phyloP scores from a whole-genome alignment of 73 alveolate species.

The Durusdinium trenchii region DNA sequence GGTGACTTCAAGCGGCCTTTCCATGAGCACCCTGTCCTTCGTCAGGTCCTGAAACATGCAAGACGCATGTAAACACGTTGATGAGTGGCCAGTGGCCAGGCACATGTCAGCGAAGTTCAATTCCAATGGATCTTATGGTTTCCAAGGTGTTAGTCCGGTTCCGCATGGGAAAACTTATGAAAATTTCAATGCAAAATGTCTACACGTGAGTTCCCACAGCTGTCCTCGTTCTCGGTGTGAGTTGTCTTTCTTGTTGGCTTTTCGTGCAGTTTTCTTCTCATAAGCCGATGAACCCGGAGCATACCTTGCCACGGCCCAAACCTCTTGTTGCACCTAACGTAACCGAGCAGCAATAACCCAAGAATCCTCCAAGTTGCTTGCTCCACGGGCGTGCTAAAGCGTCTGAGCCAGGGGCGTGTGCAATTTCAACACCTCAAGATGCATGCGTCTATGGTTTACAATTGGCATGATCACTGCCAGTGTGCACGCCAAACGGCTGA shows the following conservation, averaged over 20 bases:
- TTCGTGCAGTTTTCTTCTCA: conserved; percentile 10
- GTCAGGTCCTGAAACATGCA: too few relatives aligned
- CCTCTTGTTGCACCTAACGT: not conserved
- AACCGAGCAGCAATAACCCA: not conserved
- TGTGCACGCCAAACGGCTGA: conserved; percentile 29
- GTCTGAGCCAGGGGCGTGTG: conserved; percentile 72
- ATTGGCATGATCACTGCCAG: too few relatives aligned
- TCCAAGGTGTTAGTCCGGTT: too few relatives aligned
- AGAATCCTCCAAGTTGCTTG: conserved; percentile 19
- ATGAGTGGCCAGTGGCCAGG: too few relatives aligned
- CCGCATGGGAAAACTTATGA: too few relatives aligned
- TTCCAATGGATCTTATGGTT: too few relatives aligned
- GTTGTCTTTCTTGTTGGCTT: conserved; percentile 34
- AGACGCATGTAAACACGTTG: too few relatives aligned
- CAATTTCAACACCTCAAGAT: conserved; percentile 59
- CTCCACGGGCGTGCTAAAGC: conserved; percentile 87
- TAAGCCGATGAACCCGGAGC: conserved; percentile 62
- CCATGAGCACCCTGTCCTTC: too few relatives aligned
- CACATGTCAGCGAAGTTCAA: too few relatives aligned
- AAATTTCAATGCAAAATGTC: too few relatives aligned
- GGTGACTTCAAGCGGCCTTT: too few relatives aligned
- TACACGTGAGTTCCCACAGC: too few relatives aligned
- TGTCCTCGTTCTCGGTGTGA: conserved; percentile 6
- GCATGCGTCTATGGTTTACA: not conserved
- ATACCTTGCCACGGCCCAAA: not conserved